phyloP scores from a whole-genome alignment of 371 early-diverging fungal species.

The Massospora cicadina region DNA sequence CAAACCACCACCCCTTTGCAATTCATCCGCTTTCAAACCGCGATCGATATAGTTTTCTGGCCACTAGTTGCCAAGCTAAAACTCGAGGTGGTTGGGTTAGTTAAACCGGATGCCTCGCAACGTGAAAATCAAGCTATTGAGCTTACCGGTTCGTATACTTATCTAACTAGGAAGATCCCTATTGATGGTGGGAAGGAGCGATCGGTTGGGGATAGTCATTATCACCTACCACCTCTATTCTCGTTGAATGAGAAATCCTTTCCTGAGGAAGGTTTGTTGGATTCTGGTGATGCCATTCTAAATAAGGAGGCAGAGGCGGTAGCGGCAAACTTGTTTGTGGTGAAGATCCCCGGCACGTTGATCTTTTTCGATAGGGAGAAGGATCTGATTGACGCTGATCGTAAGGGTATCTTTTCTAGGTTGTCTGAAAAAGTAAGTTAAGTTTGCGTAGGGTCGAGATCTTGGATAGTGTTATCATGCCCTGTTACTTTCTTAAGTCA shows the following conservation, averaged over 20 bases:
- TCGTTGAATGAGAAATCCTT: not conserved
- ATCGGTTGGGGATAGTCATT: not conserved
- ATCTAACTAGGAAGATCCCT: not conserved
- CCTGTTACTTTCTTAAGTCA: too few relatives aligned
- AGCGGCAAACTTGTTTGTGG: too few relatives aligned
- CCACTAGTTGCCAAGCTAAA: not conserved
- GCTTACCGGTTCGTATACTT: not conserved
- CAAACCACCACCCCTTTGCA: too few relatives aligned
- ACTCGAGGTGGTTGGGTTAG: not conserved
- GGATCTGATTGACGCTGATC: not conserved
- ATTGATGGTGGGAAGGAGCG: not conserved
- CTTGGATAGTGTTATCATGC: too few relatives aligned
- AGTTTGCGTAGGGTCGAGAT: too few relatives aligned
- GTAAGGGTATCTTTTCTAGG: not conserved
- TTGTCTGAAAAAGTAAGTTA: not conserved
- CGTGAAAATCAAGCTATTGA: not conserved
- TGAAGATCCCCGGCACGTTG: not conserved
- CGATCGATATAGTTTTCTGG: not conserved
- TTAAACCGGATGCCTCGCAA: too few relatives aligned
- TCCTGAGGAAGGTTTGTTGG: not conserved
- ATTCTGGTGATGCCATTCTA: not conserved
- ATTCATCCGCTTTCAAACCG: not conserved
- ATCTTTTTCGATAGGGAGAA: not conserved
- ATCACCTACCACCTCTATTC: not conserved
- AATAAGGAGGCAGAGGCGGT: too few relatives aligned